Base-by-base conservation (phyloP, 192 early-diverging fungal genomes). In the Cladochytrium replicatum region DNA sequence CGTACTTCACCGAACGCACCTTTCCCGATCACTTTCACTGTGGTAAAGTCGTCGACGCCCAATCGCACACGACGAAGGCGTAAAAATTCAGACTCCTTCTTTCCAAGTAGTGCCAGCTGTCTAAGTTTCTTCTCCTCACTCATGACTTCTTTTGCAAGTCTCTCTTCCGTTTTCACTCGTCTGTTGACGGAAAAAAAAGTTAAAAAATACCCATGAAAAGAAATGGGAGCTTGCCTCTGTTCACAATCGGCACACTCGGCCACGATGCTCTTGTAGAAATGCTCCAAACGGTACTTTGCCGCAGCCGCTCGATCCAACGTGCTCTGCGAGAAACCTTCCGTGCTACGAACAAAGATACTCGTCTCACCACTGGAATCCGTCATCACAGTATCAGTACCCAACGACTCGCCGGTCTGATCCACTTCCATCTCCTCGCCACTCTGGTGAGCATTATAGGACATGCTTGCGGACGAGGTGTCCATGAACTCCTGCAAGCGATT, bases 1-100 rank as follows among this genome's bases (percentile, higher is more conserved):
- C 97, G 77, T 52, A 69, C 84, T 60, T 99, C 97, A 41, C 97
- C 97, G 74, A 95, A 99, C 2, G 94, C 97, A 28, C 97, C 97
- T 39, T 90, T 91, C 0, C 97, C 97, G 63, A 99, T 99, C 9
- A 99, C 94, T 67, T 92, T 88, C 54, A 99, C 78, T 11, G 97
- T 99, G 24, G 72, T 60, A 65, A 98, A 99, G 68, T 98, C 95
- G 31, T 82, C 80, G 3, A 93, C 76, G 17, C 89, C 85, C 34
- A 99, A 61, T 50, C 76, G 57, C 2, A 88, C 89, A 32, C 97
- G 75, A 28, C 93, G 75, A 32, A 99, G 68, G 41, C 97, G 78
- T 60, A 97, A 70, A 61, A 91, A 99, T 49, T 92, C 85, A 26
- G 88, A 87, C 58, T 99, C 97, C 53, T 91, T 93, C 43, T 83